Evolutionary conservation across 2,329 filamentous ascomycete species (phyloP), one percentile per base, ranked within the genome.

Genomic region (Rhynchosporium secalis): DNA sequence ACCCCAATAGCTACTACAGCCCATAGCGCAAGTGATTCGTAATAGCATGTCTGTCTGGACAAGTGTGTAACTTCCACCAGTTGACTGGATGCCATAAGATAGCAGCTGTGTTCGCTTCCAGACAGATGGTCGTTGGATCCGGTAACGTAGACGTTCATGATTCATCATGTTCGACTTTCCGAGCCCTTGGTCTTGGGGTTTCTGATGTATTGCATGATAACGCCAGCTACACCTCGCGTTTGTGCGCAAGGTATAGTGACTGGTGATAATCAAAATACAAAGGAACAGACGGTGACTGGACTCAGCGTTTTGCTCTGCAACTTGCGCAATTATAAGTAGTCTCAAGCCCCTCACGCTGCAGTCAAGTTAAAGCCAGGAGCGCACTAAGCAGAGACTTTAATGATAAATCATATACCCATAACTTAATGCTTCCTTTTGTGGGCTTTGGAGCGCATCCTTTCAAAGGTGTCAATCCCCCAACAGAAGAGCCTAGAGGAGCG

Each of bases 1-100:
- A 65, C 66, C 38, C 66, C 63, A 7, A 68, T 56, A 2, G 66
- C 62, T 3, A 66, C 59, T 3, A 68, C 49, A n/a, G 65, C 57
- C 58, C 57, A 59, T 46, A 61, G 59, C 2, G 67, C 56, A 47
- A 65, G 64, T 4, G 56, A 62, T 47, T 68, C 61, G 2, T 60
- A 49, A 55, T 64, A 62, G 40, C 60, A 66, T 41, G 61, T 58
- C 56, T 65, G 66, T 20, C 20, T 20, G 20, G 1, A 66, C 47
- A 6, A 68, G 56, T 33, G 58, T 61, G 52, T 63, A 60, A 45
- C 54, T 62, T 65, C 63, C 64, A 2, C 57, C 56, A 8, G 51
- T 57, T 9, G 65, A 58, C 38, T 59, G 57, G 20, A 47, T 40
- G 36, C 60, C 38, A 13, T 61, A 59, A 5, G 65, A 58, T 12